Evolutionary conservation across 1,139 yeast genomes (phyloP).

Genomic region (Saccharomyces uvarum): DNA sequence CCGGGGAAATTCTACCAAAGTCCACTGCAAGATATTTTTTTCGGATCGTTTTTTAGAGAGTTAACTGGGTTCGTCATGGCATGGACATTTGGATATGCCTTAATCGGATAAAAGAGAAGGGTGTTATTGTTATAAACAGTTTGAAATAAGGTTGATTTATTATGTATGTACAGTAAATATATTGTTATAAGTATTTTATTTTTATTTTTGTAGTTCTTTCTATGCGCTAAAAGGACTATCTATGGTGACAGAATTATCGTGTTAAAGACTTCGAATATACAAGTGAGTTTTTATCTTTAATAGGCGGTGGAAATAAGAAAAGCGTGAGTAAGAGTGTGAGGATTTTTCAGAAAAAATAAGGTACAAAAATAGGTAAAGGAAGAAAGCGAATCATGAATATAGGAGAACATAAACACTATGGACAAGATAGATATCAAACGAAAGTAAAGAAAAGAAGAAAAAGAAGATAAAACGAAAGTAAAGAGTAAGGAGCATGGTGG

Average conservation of each 20-base stretch:
- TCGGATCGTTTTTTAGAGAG: slow-evolving; percentile 50
- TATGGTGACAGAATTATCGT: not conserved
- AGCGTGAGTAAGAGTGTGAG: slow-evolving; percentile 7
- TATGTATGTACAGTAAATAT: slow-evolving; percentile 5
- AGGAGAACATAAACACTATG: slow-evolving; percentile 4
- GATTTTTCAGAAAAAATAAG: slow-evolving; percentile 8
- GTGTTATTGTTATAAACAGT: not conserved
- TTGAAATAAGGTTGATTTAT: slow-evolving; percentile 3
- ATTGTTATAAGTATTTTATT: not conserved
- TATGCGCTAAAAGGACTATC: not conserved
- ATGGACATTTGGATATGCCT: slow-evolving; percentile 77
- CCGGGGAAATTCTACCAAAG: slow-evolving; percentile 44
- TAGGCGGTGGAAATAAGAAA: not conserved
- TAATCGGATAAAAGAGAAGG: slow-evolving; percentile 36
- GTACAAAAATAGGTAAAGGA: slow-evolving; percentile 1
- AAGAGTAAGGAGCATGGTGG: not conserved
- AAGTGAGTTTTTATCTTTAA: not conserved
- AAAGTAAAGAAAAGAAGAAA: not conserved
- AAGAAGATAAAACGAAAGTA: not conserved
- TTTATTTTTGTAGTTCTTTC: not conserved
- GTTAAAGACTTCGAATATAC: not conserved
- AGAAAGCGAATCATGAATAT: slow-evolving; percentile 4
- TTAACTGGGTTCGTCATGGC: slow-evolving; percentile 69
- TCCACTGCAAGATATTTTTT: slow-evolving; percentile 50
- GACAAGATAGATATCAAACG: slow-evolving; percentile 1